These are phyloP conservation scores for Microdochium bolleyi DNA, from an alignment of 2,329 filamentous ascomycete species.

Conservation along the genomic window DNA sequence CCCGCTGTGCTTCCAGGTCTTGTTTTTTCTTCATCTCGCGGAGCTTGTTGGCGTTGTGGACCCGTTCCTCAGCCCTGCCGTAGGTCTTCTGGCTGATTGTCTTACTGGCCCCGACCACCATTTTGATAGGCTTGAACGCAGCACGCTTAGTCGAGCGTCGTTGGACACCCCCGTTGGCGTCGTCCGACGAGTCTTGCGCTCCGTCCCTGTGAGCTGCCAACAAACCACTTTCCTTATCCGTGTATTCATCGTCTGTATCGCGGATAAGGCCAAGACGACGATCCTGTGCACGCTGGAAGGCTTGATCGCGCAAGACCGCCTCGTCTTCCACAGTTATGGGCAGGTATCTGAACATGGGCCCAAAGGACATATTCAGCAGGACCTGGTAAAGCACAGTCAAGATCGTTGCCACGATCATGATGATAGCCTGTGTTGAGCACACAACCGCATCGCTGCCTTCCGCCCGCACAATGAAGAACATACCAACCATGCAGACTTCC, in stretches of 20 bases:
- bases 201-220: slow-evolving; percentile 33
- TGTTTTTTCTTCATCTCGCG: slow-evolving; percentile 39
- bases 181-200: slow-evolving; percentile 21
- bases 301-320: slow-evolving; percentile 81
- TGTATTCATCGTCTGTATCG: slow-evolving; percentile 38
- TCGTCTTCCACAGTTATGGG: slow-evolving; percentile 96
- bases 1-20: slow-evolving; percentile 65
- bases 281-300: slow-evolving; percentile 74
- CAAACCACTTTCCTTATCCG: slow-evolving; percentile 27
- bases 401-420: slow-evolving; percentile 70
- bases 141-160: slow-evolving; percentile 7
- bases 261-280: slow-evolving; percentile 55
- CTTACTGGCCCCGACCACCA: slow-evolving; percentile 39
- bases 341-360: slow-evolving; percentile 77
- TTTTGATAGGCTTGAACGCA: slow-evolving; percentile 32
- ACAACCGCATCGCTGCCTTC: slow-evolving; percentile 38
- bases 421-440: slow-evolving; percentile 70
- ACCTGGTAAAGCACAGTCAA: slow-evolving; percentile 73
- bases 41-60: slow-evolving; percentile 37
- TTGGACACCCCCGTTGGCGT: not conserved
- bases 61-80: slow-evolving; percentile 28
- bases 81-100: slow-evolving; percentile 37
- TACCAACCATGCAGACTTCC: slow-evolving; percentile 80
- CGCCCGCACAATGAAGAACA: slow-evolving; percentile 71
- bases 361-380: slow-evolving; percentile 75